These are phyloP conservation scores for Microstroma glucosiphilum DNA, from an alignment of 1,284 basidiomycete genomes.

Conservation along the genomic window DNA sequence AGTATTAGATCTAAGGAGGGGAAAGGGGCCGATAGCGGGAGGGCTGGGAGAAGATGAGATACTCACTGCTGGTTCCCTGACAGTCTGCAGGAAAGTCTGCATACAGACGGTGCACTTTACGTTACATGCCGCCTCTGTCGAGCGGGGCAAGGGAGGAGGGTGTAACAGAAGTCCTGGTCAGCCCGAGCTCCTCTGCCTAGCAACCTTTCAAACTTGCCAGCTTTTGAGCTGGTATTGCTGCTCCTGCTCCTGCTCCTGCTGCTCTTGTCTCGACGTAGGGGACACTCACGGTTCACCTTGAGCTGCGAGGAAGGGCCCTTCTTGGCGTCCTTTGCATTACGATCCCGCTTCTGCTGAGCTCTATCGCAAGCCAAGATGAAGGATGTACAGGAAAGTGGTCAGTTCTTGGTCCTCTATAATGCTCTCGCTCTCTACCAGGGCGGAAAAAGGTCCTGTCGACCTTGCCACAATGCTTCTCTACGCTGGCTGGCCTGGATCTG, in stretches of 20 bases:
- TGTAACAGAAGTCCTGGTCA: neutral
- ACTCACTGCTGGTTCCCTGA: constrained; percentile 51
- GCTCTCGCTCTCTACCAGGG: neutral
- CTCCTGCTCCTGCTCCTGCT: no score
- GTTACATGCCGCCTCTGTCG: constrained; percentile 52
- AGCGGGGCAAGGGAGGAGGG: neutral
- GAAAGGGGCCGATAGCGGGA: no score
- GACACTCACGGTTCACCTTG: constrained; percentile 37
- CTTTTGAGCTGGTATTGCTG: no score
- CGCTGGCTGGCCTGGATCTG: neutral
- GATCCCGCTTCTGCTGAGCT: constrained; percentile 48
- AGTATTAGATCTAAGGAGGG: no score
- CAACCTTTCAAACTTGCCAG: no score
- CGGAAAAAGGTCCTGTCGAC: neutral
- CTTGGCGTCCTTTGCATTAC: constrained; percentile 39
- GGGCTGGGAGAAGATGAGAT: no score
- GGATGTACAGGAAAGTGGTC: neutral
- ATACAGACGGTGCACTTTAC: constrained; percentile 55
- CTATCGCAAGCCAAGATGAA: constrained; percentile 14
- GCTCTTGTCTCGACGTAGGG: no score
- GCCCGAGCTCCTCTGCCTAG: no score
- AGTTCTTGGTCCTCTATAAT: neutral
- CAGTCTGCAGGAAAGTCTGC: constrained; percentile 55
- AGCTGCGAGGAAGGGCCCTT: constrained; percentile 42
- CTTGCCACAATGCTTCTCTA: no score